These are phyloP conservation scores for Cladosporium austrohemisphaericum DNA, from an alignment of 2,329 filamentous ascomycete genomes.

Conservation along the genomic window DNA sequence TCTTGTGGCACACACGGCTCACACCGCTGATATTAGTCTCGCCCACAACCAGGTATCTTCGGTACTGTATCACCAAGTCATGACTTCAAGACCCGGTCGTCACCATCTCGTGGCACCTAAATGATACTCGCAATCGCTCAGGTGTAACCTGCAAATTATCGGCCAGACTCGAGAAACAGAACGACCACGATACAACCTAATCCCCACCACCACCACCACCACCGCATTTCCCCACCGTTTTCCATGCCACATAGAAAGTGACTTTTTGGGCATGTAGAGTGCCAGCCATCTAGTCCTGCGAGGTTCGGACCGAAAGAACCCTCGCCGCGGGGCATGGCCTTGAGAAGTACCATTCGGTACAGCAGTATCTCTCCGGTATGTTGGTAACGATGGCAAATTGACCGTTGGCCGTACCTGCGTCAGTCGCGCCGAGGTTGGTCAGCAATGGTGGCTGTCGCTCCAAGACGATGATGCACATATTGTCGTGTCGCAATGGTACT, in stretches of 20 bases:
- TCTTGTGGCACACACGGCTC: background rate
- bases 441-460: background rate
- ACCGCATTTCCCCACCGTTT: background rate
- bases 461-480: too few relatives aligned
- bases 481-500: too few relatives aligned
- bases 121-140: background rate
- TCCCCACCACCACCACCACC: background rate
- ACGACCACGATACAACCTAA: slow-evolving; percentile 1
- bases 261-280: background rate
- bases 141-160: background rate
- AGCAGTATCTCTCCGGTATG: background rate
- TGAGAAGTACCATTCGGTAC: background rate
- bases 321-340: background rate
- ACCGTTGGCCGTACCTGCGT: slow-evolving; percentile 7
- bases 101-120: too few relatives aligned
- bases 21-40: too few relatives aligned
- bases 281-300: background rate
- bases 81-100: too few relatives aligned
- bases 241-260: background rate
- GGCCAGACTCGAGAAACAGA: slow-evolving; percentile 1
- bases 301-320: slow-evolving; percentile 7
- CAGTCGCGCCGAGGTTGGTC: background rate
- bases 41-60: slow-evolving; percentile 2
- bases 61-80: too few relatives aligned
- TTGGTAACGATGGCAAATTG: background rate